Conservation (phyloP, 768 basidiomycete genomes). For the Boletus rubroflammeus region DNA sequence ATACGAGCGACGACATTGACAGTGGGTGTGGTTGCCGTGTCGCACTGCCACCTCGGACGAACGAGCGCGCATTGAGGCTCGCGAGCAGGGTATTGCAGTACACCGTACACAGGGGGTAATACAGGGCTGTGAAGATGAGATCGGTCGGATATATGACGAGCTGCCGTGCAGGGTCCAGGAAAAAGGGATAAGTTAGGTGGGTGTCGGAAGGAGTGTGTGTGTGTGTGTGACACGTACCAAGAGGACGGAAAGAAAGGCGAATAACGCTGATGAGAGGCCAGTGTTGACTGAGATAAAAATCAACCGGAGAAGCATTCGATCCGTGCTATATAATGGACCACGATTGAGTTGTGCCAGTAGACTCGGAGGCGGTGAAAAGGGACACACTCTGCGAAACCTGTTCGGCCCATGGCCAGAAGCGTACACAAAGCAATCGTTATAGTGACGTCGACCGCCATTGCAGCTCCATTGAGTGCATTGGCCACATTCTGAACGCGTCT, state of each 20-base stretch:
- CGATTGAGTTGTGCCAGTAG: neutral
- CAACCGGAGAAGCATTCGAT: conserved; percentile 22
- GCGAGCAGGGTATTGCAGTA: conserved; percentile 35
- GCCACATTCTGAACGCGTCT: conserved; percentile 10
- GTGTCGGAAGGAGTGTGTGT: neutral
- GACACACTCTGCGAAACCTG: conserved; percentile 20
- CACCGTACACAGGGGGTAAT: conserved; percentile 30
- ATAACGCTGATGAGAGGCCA: conserved; percentile 22
- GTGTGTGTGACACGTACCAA: conserved; percentile 10
- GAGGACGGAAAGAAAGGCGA: conserved; percentile 18
- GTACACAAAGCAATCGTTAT: conserved; percentile 22
- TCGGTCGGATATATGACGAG: conserved; percentile 23
- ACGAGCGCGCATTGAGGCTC: conserved; percentile 29
- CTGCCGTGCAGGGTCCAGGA: conserved; percentile 10
- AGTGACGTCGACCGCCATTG: conserved; percentile 15
- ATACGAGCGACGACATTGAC: conserved; percentile 2
- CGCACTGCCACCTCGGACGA: conserved; percentile 4
- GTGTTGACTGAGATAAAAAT: conserved; percentile 27
- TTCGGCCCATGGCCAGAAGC: conserved; percentile 24
- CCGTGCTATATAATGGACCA: conserved; percentile 16
- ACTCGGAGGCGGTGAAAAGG: neutral
- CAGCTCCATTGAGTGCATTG: conserved; percentile 11
- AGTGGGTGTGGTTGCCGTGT: neutral
- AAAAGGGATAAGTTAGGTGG: no score
- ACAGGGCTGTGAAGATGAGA: conserved; percentile 23